These are phyloP conservation scores for Lentinula sp. DNA, from an alignment of 768 basidiomycete species.

Conservation along the genomic window DNA sequence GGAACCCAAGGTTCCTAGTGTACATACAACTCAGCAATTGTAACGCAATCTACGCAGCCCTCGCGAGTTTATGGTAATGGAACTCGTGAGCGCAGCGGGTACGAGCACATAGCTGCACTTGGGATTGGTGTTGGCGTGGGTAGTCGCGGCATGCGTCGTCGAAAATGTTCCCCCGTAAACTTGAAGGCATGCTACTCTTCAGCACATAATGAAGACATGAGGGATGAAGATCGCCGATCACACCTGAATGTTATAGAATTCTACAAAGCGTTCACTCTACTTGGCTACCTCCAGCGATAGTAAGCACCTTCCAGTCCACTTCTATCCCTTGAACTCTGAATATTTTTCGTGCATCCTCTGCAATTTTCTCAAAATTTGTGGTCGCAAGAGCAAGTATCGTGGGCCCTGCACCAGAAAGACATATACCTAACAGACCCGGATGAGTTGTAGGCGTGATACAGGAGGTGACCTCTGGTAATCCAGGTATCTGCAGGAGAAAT, in stretches of 20 bases:
- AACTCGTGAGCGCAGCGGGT: too few relatives aligned
- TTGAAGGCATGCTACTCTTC: too few relatives aligned
- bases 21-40: too few relatives aligned
- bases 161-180: too few relatives aligned
- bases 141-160: too few relatives aligned
- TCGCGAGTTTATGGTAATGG: too few relatives aligned
- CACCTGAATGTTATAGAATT: neutral
- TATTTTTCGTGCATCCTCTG: conserved; percentile 69
- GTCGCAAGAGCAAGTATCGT: conserved; percentile 96
- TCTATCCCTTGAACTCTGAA: conserved; percentile 69
- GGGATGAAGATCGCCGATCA: too few relatives aligned
- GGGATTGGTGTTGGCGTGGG: too few relatives aligned
- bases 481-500: conserved; percentile 68
- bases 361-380: conserved; percentile 76
- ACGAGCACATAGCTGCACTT: too few relatives aligned
- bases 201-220: too few relatives aligned
- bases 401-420: conserved; percentile 95
- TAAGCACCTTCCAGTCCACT: conserved; percentile 87
- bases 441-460: conserved; percentile 83
- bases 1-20: too few relatives aligned
- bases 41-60: too few relatives aligned
- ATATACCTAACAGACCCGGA: conserved; percentile 94
- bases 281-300: conserved; percentile 45
- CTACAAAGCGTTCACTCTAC: conserved; percentile 23
- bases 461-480: conserved; percentile 88